Percentiles rank a stretch among this genome's conserved stretches.
Evolutionary conservation across 495 filamentous ascomycete genomes (phyloP).

Genomic region (Penicillium subrubescens): DNA sequence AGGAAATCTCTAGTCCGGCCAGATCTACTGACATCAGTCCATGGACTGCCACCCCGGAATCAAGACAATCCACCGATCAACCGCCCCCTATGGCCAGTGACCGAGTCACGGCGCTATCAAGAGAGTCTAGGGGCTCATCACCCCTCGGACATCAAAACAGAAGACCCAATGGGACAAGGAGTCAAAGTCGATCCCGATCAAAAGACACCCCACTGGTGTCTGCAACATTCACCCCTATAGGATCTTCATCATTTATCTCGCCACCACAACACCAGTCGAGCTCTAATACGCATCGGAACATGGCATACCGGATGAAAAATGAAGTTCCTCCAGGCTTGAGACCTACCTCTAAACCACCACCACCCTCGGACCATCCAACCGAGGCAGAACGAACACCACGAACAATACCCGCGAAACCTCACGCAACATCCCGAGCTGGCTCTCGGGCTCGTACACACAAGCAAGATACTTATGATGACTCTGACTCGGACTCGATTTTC

Average conservation of each 20-base stretch:
- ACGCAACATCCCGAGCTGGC: neutral
- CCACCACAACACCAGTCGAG: neutral
- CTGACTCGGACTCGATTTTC: slow-evolving; percentile 20
- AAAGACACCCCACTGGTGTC: neutral
- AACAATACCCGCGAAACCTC: neutral
- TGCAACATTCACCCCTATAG: slow-evolving; percentile 1
- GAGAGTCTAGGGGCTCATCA: neutral
- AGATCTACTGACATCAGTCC: neutral
- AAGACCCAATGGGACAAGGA: neutral
- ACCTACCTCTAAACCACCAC: neutral
- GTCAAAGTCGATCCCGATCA: neutral
- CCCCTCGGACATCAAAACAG: neutral
- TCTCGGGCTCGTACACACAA: neutral
- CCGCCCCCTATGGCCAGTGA: neutral
- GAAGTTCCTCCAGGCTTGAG: neutral
- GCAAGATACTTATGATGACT: slow-evolving; percentile 7
- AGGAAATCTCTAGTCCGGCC: slow-evolving; percentile 17
- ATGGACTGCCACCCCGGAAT: neutral
- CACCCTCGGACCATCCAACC: neutral
- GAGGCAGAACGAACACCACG: slow-evolving; percentile 1
- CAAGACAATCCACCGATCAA: neutral
- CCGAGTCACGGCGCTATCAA: neutral
- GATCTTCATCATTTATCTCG: slow-evolving; percentile 1
- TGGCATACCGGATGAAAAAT: neutral
- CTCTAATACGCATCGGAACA: neutral